These are phyloP conservation scores for Aschersonia sp. DNA, from an alignment of 2,329 filamentous ascomycete species.

Conservation along the genomic window DNA sequence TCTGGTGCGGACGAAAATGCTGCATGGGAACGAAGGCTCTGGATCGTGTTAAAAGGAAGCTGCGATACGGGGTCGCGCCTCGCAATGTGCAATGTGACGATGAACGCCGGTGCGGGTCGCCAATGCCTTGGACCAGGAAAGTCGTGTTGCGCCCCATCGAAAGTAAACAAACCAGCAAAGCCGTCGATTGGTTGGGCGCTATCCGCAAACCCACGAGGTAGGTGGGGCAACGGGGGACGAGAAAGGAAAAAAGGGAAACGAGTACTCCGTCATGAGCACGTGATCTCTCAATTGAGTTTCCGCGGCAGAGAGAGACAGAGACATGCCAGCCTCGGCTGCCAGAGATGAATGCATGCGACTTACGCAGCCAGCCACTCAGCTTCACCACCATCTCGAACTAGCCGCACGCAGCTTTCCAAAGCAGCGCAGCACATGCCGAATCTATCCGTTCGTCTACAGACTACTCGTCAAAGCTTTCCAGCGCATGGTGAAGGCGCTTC, in stretches of 20 bases:
- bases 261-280: conserved; percentile 6
- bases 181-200: conserved; percentile 12
- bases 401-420: conserved; percentile 8
- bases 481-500: too few relatives aligned
- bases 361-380: conserved; percentile 4
- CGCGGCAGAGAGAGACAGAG: not conserved
- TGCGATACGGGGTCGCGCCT: not conserved
- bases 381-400: conserved; percentile 1
- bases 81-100: too few relatives aligned
- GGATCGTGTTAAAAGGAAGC: not conserved
- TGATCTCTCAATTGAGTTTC: conserved; percentile 5
- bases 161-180: conserved; percentile 26
- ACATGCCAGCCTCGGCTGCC: conserved; percentile 12
- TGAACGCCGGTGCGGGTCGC: too few relatives aligned
- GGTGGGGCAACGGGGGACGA: not conserved
- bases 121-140: too few relatives aligned
- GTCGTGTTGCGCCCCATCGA: conserved; percentile 20
- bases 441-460: not conserved
- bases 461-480: too few relatives aligned
- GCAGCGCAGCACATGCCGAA: conserved; percentile 6
- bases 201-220: not conserved
- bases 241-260: not conserved
- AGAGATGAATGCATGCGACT: not conserved
- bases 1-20: too few relatives aligned
- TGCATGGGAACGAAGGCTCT: not conserved